These are phyloP conservation scores for Petunia secreta DNA, from an alignment of 257 asterid species.

Conservation along the genomic window DNA sequence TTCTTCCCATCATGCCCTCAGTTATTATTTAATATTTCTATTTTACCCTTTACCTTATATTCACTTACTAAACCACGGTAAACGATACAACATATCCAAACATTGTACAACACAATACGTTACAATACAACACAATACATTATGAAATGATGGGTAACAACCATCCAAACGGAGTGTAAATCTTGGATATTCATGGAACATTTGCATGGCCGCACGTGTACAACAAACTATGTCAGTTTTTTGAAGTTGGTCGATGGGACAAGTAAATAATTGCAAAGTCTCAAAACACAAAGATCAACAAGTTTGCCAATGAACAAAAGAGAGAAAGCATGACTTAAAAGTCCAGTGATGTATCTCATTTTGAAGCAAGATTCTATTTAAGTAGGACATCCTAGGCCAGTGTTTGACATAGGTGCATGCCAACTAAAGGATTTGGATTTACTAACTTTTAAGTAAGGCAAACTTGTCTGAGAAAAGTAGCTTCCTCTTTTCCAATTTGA, in stretches of 20 bases:
- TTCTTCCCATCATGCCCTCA: too few relatives aligned
- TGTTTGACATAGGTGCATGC: conserved; percentile 25
- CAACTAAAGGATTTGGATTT: not conserved
- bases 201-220: not conserved
- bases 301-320: not conserved
- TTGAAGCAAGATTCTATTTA: conserved; percentile 30
- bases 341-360: conserved; percentile 5
- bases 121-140: too few relatives aligned
- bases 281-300: not conserved
- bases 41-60: too few relatives aligned
- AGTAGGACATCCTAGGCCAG: conserved; percentile 27
- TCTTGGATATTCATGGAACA: not conserved
- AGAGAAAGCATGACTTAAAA: not conserved
- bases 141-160: too few relatives aligned
- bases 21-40: too few relatives aligned
- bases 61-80: too few relatives aligned
- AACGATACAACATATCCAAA: too few relatives aligned
- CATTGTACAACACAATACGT: too few relatives aligned
- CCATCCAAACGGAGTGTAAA: too few relatives aligned
- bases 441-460: conserved; percentile 26
- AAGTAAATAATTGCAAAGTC: not conserved
- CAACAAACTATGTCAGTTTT: not conserved
- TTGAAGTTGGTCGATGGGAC: not conserved
- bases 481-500: conserved; percentile 28
- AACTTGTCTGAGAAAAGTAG: conserved; percentile 35